Evolutionary conservation across 2,329 filamentous ascomycete species (phyloP).

Genomic region (Cercospora sp.): DNA sequence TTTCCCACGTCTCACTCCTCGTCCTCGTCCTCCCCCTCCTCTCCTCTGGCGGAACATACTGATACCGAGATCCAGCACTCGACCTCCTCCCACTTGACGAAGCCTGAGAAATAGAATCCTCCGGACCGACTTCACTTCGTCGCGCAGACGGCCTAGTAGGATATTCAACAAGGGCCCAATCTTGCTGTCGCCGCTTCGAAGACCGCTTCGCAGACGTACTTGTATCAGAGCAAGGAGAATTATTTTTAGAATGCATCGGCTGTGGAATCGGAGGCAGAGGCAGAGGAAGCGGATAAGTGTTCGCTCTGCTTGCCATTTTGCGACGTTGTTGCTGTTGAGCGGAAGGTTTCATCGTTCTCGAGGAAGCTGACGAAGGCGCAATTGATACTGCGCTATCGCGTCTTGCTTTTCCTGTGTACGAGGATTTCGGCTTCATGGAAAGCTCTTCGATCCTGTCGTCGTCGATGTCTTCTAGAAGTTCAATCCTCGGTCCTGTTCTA

Average conservation of each 20-base stretch:
- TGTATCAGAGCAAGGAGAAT: neutral
- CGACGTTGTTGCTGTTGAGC: neutral
- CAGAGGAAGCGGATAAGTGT: neutral
- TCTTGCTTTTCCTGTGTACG: neutral
- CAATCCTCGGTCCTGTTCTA: neutral
- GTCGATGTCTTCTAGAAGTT: neutral
- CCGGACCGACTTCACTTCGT: neutral
- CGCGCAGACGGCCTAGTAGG: neutral
- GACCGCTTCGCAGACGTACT: neutral
- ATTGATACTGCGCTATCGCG: neutral
- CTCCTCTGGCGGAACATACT: slow-evolving; percentile 11
- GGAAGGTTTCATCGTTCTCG: neutral
- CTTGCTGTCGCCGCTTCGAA: neutral
- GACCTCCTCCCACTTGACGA: neutral
- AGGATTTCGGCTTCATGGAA: neutral
- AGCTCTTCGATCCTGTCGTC: neutral
- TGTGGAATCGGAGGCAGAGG: neutral
- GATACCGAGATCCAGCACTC: neutral
- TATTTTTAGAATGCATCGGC: neutral
- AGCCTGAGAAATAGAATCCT: slow-evolving; percentile 17
- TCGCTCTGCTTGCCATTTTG: neutral
- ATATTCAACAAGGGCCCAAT: neutral
- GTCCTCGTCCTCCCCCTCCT: slow-evolving; percentile 15
- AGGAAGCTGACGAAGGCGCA: neutral
- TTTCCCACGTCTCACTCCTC: slow-evolving; percentile 6